phyloP scores from a whole-genome alignment of 1,139 yeast genomes.

The Lodderomyces margitis region DNA sequence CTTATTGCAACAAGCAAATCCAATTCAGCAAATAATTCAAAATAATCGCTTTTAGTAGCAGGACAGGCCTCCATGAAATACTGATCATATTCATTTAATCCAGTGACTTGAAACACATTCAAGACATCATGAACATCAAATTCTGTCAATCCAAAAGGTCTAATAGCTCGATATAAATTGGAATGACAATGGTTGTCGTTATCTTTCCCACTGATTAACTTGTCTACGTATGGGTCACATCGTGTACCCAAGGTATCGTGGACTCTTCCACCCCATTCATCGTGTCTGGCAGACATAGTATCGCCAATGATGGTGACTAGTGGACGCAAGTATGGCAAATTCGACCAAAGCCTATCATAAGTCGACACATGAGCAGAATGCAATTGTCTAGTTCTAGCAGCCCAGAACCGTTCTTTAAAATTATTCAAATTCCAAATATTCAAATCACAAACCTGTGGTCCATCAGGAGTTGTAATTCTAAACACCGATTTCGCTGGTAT shows the following conservation, averaged over 20 bases:
- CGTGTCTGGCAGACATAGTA: constrained; percentile 53
- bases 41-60: constrained; percentile 54
- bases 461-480: constrained; percentile 62
- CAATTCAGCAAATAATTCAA: constrained; percentile 66
- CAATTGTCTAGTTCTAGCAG: constrained; percentile 64
- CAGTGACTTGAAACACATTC: constrained; percentile 70
- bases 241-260: constrained; percentile 69
- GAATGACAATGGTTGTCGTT: constrained; percentile 69
- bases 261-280: constrained; percentile 64
- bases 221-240: constrained; percentile 69
- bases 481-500: constrained; percentile 60
- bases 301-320: constrained; percentile 63
- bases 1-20: constrained; percentile 63
- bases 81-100: constrained; percentile 61
- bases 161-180: constrained; percentile 56
- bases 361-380: constrained; percentile 67
- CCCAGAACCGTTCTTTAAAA: constrained; percentile 68
- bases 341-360: constrained; percentile 63
- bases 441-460: constrained; percentile 70
- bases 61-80: constrained; percentile 74
- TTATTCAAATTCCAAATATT: constrained; percentile 62
- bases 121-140: constrained; percentile 68
- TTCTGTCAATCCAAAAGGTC: constrained; percentile 61
- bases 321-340: constrained; percentile 61
- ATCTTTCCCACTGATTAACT: constrained; percentile 60